Base-by-base conservation (phyloP, 768 basidiomycete genomes). In the Pleurotus tuoliensis region DNA sequence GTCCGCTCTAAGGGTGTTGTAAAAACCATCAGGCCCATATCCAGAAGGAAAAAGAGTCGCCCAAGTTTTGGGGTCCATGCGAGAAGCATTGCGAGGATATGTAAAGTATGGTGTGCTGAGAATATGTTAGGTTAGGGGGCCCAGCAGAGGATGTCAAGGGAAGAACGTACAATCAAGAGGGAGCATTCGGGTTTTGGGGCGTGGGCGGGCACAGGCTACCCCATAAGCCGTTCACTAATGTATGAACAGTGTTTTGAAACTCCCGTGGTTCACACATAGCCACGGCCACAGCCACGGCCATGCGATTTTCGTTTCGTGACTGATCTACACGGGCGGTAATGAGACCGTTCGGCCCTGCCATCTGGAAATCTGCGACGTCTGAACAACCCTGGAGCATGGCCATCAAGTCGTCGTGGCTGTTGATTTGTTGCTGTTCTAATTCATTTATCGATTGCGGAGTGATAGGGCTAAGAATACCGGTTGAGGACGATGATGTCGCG, bases 171-270 rank as follows among this genome's bases (percentile, higher is more conserved):
- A 20, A 22, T 38, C 41, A 39, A 22, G 37, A 15, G 18, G 51
- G 39, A 18, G 51, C 9, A 25, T 25, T 53, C n/a, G 38, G 22
- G 16, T 38, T 53, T 39, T 37, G 16, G 16, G 51, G 37, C 2
- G 20, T 22, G 7, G 46, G 46, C n/a, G 46, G 9, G 12, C 51
- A 53, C 16, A 53, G 9, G 11, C 38, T 53, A 12, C 51, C 51
- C 51, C 51, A 53, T 16, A 53, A 41, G 4, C 51, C 51, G 22
- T 53, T 53, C 9, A 53, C 51, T 20, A 53, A 41, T 41, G 51
- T 38, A 20, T 53, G 51, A 12, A 53, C 51, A 3, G 51, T 40
- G 22, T 24, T 41, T 6, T 34, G 51, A 4, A 40, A 39, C 20
- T 53, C 38, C 15, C 38, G 51, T 8, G 51, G 39, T 3, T 53